Conservation (phyloP, 1,139 yeast genomes). For the Lodderomyces parapsilosis region DNA sequence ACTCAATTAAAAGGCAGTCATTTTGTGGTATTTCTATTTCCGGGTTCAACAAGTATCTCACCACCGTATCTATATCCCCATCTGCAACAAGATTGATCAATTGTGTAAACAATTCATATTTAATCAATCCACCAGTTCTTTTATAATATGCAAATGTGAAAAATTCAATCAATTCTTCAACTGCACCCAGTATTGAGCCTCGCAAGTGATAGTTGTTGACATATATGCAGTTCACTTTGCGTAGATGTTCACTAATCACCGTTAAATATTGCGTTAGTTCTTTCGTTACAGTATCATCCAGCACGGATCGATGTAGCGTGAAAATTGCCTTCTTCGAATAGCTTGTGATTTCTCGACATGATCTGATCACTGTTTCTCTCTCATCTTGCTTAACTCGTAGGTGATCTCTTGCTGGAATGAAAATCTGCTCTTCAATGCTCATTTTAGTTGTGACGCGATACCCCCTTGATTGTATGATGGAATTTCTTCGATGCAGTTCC, state of each 20-base stretch:
- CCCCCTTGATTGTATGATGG: neutral
- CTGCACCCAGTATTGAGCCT: constrained; percentile 25
- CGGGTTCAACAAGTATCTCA: neutral
- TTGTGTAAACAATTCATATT: constrained; percentile 17
- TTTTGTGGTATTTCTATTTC: neutral
- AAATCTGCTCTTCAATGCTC: constrained; percentile 12
- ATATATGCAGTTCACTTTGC: constrained; percentile 14
- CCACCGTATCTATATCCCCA: neutral
- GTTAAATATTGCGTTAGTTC: constrained; percentile 19
- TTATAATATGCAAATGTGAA: constrained; percentile 32
- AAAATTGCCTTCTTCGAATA: constrained; percentile 40
- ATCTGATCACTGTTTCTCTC: constrained; percentile 34
- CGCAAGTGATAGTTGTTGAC: constrained; percentile 18
- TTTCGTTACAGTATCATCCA: constrained; percentile 7
- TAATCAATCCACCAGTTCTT: constrained; percentile 16
- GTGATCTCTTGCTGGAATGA: constrained; percentile 18
- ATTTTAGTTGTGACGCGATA: neutral
- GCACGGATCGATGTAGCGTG: constrained; percentile 27
- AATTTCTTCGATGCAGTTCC: neutral
- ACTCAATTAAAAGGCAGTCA: constrained; percentile 3
- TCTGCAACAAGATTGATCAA: constrained; percentile 15
- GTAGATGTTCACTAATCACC: constrained; percentile 17
- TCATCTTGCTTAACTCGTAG: constrained; percentile 25
- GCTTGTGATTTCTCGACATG: constrained; percentile 37
- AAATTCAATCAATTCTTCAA: constrained; percentile 41